Evolutionary conservation across 176 grass and related monocot genomes (phyloP).

Genomic region (Musa beccarii): DNA sequence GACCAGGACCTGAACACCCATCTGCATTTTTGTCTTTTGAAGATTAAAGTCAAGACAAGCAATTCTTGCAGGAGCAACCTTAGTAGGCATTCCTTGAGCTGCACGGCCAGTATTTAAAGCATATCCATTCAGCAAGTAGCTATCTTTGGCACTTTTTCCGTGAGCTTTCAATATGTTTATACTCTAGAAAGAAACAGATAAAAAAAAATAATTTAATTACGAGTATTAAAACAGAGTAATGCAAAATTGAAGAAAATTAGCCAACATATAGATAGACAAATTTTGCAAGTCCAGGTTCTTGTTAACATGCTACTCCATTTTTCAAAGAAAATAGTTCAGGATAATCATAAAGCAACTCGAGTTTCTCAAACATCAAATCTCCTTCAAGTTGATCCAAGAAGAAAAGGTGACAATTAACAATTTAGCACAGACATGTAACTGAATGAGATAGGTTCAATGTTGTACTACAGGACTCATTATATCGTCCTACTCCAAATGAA

Average conservation of each 20-base stretch:
- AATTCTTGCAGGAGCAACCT: constrained; percentile 67
- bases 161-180: constrained; percentile 93
- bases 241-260: not conserved
- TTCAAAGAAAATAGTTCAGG: not conserved
- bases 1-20: constrained; percentile 88
- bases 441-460: not conserved
- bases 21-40: constrained; percentile 93
- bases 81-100: constrained; percentile 88
- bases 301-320: not conserved
- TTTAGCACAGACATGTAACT: not conserved
- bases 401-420: not conserved
- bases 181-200: constrained; percentile 33
- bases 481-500: not conserved
- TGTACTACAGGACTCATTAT: not conserved
- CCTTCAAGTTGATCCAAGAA: not conserved
- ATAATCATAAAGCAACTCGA: not conserved
- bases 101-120: constrained; percentile 76
- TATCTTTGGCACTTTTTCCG: constrained; percentile 69
- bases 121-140: constrained; percentile 83
- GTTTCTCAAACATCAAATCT: not conserved
- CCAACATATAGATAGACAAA: not conserved
- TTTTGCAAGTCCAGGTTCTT: too few relatives aligned
- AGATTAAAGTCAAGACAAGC: constrained; percentile 92
- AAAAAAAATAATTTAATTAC: not conserved
- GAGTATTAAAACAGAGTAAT: not conserved